Evolutionary conservation across 1,284 basidiomycete genomes (phyloP).

Genomic region (Sphaerobolus stellatus): DNA sequence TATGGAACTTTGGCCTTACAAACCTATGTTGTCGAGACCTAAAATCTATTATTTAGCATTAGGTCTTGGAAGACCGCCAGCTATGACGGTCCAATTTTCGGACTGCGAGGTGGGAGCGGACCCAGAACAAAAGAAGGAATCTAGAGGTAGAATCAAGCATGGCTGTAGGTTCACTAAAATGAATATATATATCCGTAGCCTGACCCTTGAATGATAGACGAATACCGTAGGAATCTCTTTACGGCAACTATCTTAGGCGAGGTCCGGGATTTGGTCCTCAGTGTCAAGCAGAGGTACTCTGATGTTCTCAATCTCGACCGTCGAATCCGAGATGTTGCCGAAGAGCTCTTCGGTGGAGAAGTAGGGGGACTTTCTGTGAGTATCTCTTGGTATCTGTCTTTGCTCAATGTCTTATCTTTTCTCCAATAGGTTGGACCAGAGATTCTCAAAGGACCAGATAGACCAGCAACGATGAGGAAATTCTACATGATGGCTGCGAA

Average conservation of each 20-base stretch:
- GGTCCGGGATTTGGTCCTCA: constrained; percentile 5
- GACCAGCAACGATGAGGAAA: neutral
- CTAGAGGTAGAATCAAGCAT: neutral
- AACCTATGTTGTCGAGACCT: neutral
- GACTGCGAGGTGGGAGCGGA: constrained; percentile 57
- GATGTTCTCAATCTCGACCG: constrained; percentile 1
- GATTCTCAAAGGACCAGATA: neutral
- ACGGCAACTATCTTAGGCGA: constrained; percentile 3
- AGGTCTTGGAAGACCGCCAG: constrained; percentile 60
- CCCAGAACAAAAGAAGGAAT: constrained; percentile 36
- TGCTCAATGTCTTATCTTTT: neutral
- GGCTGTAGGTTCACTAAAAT: constrained; percentile 1
- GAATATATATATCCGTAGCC: neutral
- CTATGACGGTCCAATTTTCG: constrained; percentile 66
- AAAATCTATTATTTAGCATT: neutral
- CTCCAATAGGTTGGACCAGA: too few relatives aligned
- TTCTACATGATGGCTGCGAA: neutral
- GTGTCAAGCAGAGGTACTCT: neutral
- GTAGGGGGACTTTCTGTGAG: neutral
- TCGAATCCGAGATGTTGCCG: constrained; percentile 4
- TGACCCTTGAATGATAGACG: neutral
- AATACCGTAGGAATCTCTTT: neutral
- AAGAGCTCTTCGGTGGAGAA: constrained; percentile 1
- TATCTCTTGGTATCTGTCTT: neutral
- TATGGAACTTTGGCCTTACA: neutral